Evolutionary conservation across 192 early-diverging fungal species (phyloP).

Genomic region (Rhizophagus prolifer): DNA sequence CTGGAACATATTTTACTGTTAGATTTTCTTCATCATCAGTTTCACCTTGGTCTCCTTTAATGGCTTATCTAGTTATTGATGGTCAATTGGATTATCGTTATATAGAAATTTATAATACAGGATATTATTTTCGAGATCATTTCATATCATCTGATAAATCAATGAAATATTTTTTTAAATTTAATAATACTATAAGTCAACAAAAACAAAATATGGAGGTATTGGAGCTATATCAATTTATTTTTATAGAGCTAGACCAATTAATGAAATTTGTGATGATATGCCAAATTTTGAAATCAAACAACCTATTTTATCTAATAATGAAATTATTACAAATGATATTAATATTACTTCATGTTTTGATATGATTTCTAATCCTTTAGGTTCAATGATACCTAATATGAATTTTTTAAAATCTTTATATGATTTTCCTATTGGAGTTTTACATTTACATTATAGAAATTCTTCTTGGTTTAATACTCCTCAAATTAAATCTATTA

Average conservation of each 20-base stretch:
- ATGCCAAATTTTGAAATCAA: not conserved
- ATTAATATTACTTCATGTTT: not conserved
- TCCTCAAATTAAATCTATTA: not conserved
- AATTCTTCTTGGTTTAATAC: not conserved
- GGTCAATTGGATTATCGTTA: constrained; percentile 12
- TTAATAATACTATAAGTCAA: not conserved
- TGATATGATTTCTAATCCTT: not conserved
- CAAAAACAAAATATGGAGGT: not conserved
- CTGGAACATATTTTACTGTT: not conserved
- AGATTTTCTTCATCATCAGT: not conserved
- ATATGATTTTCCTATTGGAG: not conserved
- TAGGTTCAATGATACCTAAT: not conserved
- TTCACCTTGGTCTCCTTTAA: not conserved
- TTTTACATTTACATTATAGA: not conserved
- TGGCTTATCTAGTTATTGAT: constrained; percentile 4
- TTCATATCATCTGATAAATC: not conserved
- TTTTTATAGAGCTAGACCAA: not conserved
- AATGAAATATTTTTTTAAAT: not conserved
- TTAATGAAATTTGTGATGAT: not conserved
- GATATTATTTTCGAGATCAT: not conserved
- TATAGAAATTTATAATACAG: constrained; percentile 2
- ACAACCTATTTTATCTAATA: not conserved
- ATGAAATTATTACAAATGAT: too few species aligned
- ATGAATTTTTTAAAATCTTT: not conserved
- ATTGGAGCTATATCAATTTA: not conserved